These are phyloP conservation scores for Fusarium humuli DNA, from an alignment of 2,329 filamentous ascomycete genomes.

Conservation along the genomic window DNA sequence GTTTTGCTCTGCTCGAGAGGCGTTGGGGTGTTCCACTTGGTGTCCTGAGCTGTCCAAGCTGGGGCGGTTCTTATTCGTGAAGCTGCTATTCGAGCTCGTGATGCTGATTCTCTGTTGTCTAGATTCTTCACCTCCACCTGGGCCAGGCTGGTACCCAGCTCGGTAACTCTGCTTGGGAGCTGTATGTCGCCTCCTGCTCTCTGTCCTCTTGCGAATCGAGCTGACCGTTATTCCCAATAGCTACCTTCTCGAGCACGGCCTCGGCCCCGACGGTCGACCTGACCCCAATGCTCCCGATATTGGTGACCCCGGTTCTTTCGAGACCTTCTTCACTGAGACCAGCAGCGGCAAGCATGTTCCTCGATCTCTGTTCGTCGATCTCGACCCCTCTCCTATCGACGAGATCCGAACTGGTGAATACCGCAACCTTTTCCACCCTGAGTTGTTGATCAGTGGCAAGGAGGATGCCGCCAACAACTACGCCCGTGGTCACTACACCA, in stretches of 20 bases:
- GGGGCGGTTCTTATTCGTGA: conserved; percentile 22
- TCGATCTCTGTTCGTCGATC: conserved; percentile 77
- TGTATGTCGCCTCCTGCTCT: conserved; percentile 64
- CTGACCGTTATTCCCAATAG: conserved; percentile 55
- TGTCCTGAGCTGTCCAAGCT: conserved; percentile 26
- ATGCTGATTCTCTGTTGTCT: conserved; percentile 35
- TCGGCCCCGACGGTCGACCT: conserved; percentile 72
- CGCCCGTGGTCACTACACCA: conserved; percentile 80
- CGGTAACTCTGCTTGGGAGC: conserved; percentile 80
- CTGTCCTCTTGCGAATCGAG: conserved; percentile 6
- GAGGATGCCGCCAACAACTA: conserved; percentile 84
- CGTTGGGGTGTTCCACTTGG: conserved; percentile 38
- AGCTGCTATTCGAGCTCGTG: conserved; percentile 16
- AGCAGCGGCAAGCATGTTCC: conserved; percentile 78
- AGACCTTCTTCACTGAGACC: conserved; percentile 81
- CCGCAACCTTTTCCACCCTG: conserved; percentile 78
- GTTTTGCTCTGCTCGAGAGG: conserved; percentile 12
- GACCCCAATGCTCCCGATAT: conserved; percentile 70
- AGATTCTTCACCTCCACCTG: conserved; percentile 74
- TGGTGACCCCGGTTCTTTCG: conserved; percentile 72
- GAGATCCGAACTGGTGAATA: conserved; percentile 77
- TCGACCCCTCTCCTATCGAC: conserved; percentile 79
- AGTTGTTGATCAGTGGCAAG: conserved; percentile 78
- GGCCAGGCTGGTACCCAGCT: conserved; percentile 80
- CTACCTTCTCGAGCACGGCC: conserved; percentile 79